Conservation (phyloP, 768 basidiomycete species). For the Nidularia sp. region DNA sequence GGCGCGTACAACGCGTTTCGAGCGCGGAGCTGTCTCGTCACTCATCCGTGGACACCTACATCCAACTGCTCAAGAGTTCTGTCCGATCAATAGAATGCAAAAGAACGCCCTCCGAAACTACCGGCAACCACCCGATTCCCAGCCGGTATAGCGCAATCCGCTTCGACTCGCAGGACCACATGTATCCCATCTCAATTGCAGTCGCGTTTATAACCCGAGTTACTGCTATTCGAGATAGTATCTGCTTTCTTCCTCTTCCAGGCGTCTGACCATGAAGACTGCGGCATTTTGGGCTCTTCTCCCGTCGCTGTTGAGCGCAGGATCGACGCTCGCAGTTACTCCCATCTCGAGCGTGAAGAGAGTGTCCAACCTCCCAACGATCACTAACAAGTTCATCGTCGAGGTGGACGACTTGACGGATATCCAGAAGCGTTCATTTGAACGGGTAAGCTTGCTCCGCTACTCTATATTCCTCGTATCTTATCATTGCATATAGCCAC, state of each 20-base stretch:
- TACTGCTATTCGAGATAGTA: too few species aligned
- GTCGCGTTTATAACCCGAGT: too few species aligned
- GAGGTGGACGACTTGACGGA: conserved; percentile 43
- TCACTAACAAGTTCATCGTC: conserved; percentile 54
- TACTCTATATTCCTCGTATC: not conserved
- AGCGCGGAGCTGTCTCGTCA: too few species aligned
- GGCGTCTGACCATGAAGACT: conserved; percentile 27
- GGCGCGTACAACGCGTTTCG: too few species aligned
- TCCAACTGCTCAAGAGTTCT: not conserved
- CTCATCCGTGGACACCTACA: too few species aligned
- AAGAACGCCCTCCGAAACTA: not conserved
- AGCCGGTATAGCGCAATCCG: not conserved
- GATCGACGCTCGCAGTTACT: conserved; percentile 20
- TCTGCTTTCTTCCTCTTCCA: not conserved
- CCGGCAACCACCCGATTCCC: not conserved
- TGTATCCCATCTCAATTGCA: not conserved
- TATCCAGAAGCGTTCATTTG: conserved; percentile 31
- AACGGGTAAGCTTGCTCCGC: conserved; percentile 15
- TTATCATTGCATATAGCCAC: conserved; percentile 26
- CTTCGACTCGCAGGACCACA: not conserved
- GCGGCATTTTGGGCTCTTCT: conserved; percentile 21
- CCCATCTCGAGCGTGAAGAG: conserved; percentile 34
- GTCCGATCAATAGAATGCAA: not conserved
- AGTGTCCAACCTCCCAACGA: conserved; percentile 27
- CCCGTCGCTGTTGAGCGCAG: conserved; percentile 16